These are phyloP conservation scores for Floccularia luteovirens DNA, from an alignment of 768 basidiomycete species.

Conservation along the genomic window DNA sequence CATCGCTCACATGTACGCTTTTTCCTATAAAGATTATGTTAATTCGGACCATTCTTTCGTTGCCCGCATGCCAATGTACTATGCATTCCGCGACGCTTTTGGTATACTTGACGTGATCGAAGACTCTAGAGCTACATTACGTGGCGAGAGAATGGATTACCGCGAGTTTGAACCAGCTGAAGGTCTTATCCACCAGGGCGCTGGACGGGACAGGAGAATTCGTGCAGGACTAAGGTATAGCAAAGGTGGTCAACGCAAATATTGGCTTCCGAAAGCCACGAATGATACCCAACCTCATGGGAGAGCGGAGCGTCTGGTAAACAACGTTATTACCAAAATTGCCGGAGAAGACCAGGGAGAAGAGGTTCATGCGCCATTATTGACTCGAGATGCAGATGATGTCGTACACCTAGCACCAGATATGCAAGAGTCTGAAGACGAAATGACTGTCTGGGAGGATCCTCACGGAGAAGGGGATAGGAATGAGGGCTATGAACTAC, in stretches of 20 bases:
- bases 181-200: slow-evolving; percentile 86
- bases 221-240: slow-evolving; percentile 88
- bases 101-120: slow-evolving; percentile 81
- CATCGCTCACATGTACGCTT: slow-evolving; percentile 91
- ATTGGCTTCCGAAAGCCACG: slow-evolving; percentile 82
- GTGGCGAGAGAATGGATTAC: slow-evolving; percentile 91
- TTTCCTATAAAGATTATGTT: slow-evolving; percentile 85
- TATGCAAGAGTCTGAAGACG: slow-evolving; percentile 32
- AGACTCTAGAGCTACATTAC: slow-evolving; percentile 75
- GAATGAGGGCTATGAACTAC: slow-evolving; percentile 47
- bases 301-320: slow-evolving; percentile 31
- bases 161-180: slow-evolving; percentile 95
- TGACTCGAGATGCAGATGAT: slow-evolving; percentile 52
- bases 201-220: slow-evolving; percentile 79
- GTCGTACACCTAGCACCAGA: slow-evolving; percentile 63
- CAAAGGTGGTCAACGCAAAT: slow-evolving; percentile 86
- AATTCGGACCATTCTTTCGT: slow-evolving; percentile 50
- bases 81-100: slow-evolving; percentile 85
- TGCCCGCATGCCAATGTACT: slow-evolving; percentile 83
- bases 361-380: slow-evolving; percentile 70
- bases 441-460: slow-evolving; percentile 30
- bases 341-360: slow-evolving; percentile 36
- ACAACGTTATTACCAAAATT: slow-evolving; percentile 30
- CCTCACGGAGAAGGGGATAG: slow-evolving; percentile 9
- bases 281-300: slow-evolving; percentile 29